Evolutionary conservation across 2,329 filamentous ascomycete genomes (phyloP).

Genomic region (Aspergillus bombycis): DNA sequence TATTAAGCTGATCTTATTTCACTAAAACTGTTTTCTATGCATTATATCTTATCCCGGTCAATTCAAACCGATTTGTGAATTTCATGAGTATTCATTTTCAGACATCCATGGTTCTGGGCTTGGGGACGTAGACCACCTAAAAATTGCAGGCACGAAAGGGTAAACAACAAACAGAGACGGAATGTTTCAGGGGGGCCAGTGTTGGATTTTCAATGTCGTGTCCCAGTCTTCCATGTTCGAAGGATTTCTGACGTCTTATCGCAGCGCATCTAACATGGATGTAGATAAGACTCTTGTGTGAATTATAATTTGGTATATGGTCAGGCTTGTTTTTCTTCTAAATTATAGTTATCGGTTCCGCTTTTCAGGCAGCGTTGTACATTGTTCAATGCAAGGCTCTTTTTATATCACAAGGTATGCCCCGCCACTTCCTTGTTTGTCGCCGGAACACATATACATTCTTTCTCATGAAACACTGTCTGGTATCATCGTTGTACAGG

Average conservation of each 20-base stretch:
- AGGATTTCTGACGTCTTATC: background rate
- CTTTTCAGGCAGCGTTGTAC: background rate
- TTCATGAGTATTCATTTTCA: conserved; percentile 11
- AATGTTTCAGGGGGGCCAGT: too few relatives aligned
- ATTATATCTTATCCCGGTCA: conserved; percentile 28
- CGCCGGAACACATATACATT: conserved; percentile 11
- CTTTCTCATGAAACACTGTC: conserved; percentile 4
- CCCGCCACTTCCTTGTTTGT: background rate
- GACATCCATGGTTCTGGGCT: conserved; percentile 2
- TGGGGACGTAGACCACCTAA: conserved; percentile 4
- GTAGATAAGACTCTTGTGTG: background rate
- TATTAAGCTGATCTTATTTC: conserved; percentile 33
- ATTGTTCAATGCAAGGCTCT: background rate
- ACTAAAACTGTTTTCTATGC: conserved; percentile 30
- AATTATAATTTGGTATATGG: background rate
- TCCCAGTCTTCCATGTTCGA: background rate
- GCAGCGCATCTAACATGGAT: background rate
- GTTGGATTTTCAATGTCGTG: background rate
- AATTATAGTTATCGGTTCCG: background rate
- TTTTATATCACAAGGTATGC: background rate
- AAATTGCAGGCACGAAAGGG: conserved; percentile 12
- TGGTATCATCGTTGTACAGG: conserved; percentile 11
- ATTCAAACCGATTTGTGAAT: conserved; percentile 28
- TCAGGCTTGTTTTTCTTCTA: background rate
- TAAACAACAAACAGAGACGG: background rate